Percentiles rank a stretch among this genome's conserved stretches.
These are phyloP conservation scores for Pisolithus marmoratus DNA, from an alignment of 768 basidiomycete genomes.

Conservation along the genomic window DNA sequence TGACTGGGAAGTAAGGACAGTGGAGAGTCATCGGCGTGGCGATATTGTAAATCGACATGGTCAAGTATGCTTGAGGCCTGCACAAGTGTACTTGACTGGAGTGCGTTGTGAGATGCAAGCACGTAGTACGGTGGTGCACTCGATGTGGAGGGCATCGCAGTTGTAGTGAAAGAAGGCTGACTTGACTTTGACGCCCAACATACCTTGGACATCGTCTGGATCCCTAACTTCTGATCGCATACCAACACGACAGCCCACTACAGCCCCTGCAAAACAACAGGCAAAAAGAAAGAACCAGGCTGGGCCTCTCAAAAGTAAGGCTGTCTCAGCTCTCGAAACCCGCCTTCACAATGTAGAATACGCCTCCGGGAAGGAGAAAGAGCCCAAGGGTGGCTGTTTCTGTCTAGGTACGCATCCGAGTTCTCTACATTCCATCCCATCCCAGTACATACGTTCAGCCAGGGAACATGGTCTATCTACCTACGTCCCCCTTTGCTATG, in stretches of 20 bases:
- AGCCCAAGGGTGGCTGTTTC: constrained; percentile 64
- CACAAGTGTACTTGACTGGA: constrained; percentile 31
- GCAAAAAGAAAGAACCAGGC: constrained; percentile 33
- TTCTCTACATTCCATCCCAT: background rate
- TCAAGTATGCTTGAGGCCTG: constrained; percentile 34
- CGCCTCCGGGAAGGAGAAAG: constrained; percentile 33
- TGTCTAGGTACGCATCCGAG: constrained; percentile 49
- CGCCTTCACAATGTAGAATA: constrained; percentile 37
- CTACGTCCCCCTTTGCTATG: constrained; percentile 48
- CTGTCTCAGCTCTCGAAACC: constrained; percentile 42
- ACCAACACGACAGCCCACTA: constrained; percentile 21
- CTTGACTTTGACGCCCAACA: background rate
- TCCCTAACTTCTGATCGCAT: constrained; percentile 53
- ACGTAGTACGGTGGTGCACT: constrained; percentile 57
- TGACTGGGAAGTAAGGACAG: constrained; percentile 55
- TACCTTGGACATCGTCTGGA: constrained; percentile 28
- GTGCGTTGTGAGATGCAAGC: constrained; percentile 54
- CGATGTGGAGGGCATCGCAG: constrained; percentile 11
- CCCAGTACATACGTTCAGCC: constrained; percentile 31
- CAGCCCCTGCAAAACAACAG: constrained; percentile 16
- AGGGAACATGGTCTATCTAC: constrained; percentile 52
- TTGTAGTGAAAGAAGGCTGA: too few species aligned
- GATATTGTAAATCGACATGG: constrained; percentile 77
- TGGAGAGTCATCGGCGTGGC: constrained; percentile 75
- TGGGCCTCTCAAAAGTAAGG: constrained; percentile 41